Evolutionary conservation across 108 stramenopile genomes (phyloP).

Genomic region (Chaetoceros muelleri): DNA sequence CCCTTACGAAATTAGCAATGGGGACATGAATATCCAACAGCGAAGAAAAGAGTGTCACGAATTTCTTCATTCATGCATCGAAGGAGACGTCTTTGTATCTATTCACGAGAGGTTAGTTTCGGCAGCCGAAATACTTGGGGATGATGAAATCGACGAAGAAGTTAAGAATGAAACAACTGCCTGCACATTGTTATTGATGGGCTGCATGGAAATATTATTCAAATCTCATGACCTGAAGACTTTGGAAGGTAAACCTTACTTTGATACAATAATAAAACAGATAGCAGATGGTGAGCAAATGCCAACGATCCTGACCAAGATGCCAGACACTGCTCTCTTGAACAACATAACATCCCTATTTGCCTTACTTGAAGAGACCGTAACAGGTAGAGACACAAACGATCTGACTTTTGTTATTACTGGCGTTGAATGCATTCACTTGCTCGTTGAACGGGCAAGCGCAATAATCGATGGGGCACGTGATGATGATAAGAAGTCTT

Average conservation of each 20-base stretch:
- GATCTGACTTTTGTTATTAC: constrained; percentile 6
- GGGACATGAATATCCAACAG: not conserved
- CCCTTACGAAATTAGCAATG: not conserved
- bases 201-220: not conserved
- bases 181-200: not conserved
- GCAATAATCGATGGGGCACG: too few species aligned
- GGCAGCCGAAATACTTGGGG: constrained; percentile 5
- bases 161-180: not conserved
- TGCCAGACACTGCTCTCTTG: not conserved
- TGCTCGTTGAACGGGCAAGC: too few species aligned
- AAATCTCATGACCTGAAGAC: constrained; percentile 1
- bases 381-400: not conserved
- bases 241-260: not conserved
- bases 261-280: constrained; percentile 6
- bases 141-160: not conserved
- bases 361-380: constrained; percentile 6
- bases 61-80: not conserved
- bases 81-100: constrained; percentile 6
- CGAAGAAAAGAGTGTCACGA: not conserved
- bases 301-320: not conserved
- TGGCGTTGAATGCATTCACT: constrained; percentile 5
- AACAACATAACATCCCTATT: not conserved
- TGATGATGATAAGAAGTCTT: too few species aligned
- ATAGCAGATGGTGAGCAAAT: constrained; percentile 7
- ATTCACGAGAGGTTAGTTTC: constrained; percentile 10